Conservation (phyloP, 2,329 filamentous ascomycete species). For the Ophiognomonia clavigignenti-juglandacearum region DNA sequence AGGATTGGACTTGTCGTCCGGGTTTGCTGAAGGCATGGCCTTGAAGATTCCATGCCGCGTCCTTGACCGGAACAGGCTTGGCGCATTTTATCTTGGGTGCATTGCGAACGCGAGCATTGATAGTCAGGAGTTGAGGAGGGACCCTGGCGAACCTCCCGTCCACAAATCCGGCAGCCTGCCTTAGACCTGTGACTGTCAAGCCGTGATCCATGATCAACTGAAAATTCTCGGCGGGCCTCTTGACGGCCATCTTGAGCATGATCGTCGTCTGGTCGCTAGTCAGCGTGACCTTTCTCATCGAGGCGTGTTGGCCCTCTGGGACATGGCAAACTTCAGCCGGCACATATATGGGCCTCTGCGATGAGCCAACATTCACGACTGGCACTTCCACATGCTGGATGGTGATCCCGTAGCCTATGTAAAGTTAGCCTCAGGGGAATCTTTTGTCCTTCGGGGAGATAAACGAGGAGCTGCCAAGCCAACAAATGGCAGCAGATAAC, state of each 20-base stretch:
- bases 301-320: conserved; percentile 48
- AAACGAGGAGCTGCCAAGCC: too few relatives aligned
- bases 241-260: conserved; percentile 60
- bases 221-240: conserved; percentile 49
- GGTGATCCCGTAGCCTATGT: conserved; percentile 25
- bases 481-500: too few relatives aligned
- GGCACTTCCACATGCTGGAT: conserved; percentile 34
- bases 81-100: conserved; percentile 49
- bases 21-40: conserved; percentile 42
- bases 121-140: conserved; percentile 48
- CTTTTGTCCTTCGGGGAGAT: too few relatives aligned
- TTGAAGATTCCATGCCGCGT: conserved; percentile 51
- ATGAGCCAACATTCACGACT: conserved; percentile 55
- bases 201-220: conserved; percentile 46
- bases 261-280: conserved; percentile 44
- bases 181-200: conserved; percentile 41
- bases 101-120: conserved; percentile 55
- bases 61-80: not conserved
- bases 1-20: conserved; percentile 29
- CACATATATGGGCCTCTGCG: conserved; percentile 48
- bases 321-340: conserved; percentile 54
- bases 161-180: conserved; percentile 29
- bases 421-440: not conserved
- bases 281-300: conserved; percentile 34
- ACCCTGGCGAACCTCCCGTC: conserved; percentile 40